Evolutionary conservation across 202 grass and related monocot genomes (phyloP), one percentile per base, ranked within the genome.

Genomic region (Zizania palustris): DNA sequence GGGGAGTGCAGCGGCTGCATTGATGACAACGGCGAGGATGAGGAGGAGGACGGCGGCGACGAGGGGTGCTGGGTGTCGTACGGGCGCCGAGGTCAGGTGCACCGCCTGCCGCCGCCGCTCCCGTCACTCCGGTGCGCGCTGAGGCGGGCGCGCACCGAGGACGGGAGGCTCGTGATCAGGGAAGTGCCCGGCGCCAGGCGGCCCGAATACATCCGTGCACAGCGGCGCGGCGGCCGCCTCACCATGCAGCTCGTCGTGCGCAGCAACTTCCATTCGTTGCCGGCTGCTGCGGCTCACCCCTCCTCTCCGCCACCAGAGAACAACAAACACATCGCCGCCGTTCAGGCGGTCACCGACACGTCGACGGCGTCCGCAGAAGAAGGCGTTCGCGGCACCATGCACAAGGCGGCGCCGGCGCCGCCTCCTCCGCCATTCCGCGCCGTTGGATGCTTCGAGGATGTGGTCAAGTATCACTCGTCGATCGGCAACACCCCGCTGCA

Each of bases 131-230:
- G 67, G 11, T 55, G 74, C 63, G 65, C 69, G 49, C 71, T 87
- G 57, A 48, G 74, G 35, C 79, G 84, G 63, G 56, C 74, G 9
- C 35, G 79, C 36, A 77, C 74, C 33, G 28, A 42, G 18, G 81
- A 88, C 80, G 67, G 80, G 38, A 48, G 88, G 56, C 80, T 83
- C 73, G 69, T 92, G 40, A 79, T 92, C 70, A 71, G 57, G 44
- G 59, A 57, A n/a, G 82, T 37, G 46, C 73, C 60, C 51, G n/a
- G 51, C 7, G 20, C 75, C 72, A 72, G 58, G 74, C 74, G 55
- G 6, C 89, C 65, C 2, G 78, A 73, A 20, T 67, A 88, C 75
- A 19, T 86, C 74, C 74, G 57, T 40, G 49, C 78, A 1, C 44
- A 60, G 7, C 78, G 73, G 34, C 9, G 75, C 37, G 66, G 65